Conservation (phyloP, 352 stramenopile species). For the Globisporangium abappressorium region DNA sequence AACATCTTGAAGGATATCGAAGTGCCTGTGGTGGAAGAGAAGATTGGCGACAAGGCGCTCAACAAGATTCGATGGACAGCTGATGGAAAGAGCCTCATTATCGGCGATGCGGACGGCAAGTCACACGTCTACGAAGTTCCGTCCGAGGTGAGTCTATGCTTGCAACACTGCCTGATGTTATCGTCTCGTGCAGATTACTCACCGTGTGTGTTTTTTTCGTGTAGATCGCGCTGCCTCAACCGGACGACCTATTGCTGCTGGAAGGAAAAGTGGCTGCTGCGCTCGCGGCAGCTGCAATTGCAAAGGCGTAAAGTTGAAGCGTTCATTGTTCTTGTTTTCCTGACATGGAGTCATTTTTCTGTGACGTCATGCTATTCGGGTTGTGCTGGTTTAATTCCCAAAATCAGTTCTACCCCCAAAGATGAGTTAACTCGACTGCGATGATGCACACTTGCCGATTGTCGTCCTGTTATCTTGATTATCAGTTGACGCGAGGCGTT, state of each 20-base stretch:
- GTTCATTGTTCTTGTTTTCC: not conserved
- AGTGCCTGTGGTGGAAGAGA: slow-evolving; percentile 57
- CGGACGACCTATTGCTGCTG: slow-evolving; percentile 57
- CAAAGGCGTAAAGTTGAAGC: slow-evolving; percentile 30
- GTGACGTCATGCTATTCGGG: not conserved
- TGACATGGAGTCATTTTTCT: not conserved
- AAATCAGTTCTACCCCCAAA: not conserved
- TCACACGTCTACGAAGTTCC: slow-evolving; percentile 80
- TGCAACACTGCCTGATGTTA: not conserved
- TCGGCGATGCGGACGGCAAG: slow-evolving; percentile 72
- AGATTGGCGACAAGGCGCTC: slow-evolving; percentile 69
- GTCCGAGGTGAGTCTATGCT: slow-evolving; percentile 49
- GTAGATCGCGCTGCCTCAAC: slow-evolving; percentile 60
- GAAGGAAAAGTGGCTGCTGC: slow-evolving; percentile 64
- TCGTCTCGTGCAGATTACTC: not conserved
- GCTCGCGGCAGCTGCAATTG: slow-evolving; percentile 38
- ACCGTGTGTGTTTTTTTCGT: slow-evolving; percentile 10
- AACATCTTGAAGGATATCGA: slow-evolving; percentile 86
- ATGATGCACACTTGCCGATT: not conserved
- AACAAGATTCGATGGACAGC: slow-evolving; percentile 84
- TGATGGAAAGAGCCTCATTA: slow-evolving; percentile 77
- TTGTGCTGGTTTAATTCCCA: not conserved
- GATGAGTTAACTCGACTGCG: not conserved
- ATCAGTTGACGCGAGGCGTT: not conserved
- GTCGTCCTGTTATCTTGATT: not conserved